phyloP scores from a whole-genome alignment of 164 flowering plant species.

The Cinnamomum chago region DNA sequence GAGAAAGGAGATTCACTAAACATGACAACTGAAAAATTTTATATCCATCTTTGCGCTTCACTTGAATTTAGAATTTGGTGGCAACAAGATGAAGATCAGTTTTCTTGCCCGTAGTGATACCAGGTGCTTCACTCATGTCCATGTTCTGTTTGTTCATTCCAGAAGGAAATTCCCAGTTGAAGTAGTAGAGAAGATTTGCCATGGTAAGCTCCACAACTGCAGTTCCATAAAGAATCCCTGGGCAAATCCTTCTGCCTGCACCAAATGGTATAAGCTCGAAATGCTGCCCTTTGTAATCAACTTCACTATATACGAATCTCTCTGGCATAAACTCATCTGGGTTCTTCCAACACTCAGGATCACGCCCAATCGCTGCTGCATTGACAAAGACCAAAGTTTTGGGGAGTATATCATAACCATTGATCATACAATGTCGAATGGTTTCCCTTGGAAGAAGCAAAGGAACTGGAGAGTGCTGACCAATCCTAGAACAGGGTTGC shows the following conservation, averaged over 20 bases:
- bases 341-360: constrained; percentile 4
- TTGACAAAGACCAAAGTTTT: constrained; percentile 6
- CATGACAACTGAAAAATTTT: too few species aligned
- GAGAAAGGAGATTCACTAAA: too few species aligned
- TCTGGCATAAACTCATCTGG: constrained; percentile 3
- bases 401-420: not conserved
- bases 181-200: constrained; percentile 3
- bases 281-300: constrained; percentile 1
- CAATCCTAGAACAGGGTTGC: too few species aligned
- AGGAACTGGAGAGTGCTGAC: not conserved
- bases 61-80: not conserved
- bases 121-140: constrained; percentile 5
- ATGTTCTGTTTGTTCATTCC: not conserved
- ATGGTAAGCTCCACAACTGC: not conserved
- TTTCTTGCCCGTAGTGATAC: not conserved
- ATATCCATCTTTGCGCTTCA: too few species aligned
- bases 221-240: not conserved
- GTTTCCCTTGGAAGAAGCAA: constrained; percentile 4
- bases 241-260: constrained; percentile 1
- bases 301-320: not conserved
- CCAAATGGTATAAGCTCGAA: constrained; percentile 6
- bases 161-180: constrained; percentile 4
- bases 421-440: not conserved
- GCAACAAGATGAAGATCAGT: not conserved
- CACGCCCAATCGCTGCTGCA: not conserved